Conservation (phyloP, 1,284 basidiomycete species). For the Cryptococcus jaspeensis region DNA sequence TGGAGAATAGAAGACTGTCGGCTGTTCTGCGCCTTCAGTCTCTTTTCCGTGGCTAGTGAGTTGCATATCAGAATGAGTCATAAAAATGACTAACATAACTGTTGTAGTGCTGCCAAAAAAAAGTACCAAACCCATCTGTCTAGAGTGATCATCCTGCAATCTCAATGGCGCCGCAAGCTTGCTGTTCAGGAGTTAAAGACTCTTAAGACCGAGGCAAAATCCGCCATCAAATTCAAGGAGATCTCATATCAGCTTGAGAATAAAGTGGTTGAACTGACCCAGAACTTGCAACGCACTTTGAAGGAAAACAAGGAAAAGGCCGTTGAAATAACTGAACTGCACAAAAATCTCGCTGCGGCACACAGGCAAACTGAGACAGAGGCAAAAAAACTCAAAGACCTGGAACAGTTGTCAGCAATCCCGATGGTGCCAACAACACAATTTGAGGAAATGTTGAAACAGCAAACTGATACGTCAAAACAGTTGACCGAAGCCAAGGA, state of each 20-base stretch:
- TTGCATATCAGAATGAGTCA: too few species aligned
- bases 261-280: constrained; percentile 98
- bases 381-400: constrained; percentile 71
- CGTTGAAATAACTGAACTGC: constrained; percentile 67
- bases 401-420: constrained; percentile 68
- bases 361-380: constrained; percentile 83
- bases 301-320: constrained; percentile 77
- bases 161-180: constrained; percentile 82
- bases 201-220: constrained; percentile 87
- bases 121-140: constrained; percentile 65
- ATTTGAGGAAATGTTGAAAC: too few species aligned
- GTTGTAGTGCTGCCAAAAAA: constrained; percentile 64
- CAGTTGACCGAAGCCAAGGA: constrained; percentile 37
- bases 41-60: too few species aligned
- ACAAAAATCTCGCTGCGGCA: constrained; percentile 83
- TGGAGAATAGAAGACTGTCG: too few species aligned
- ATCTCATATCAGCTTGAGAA: constrained; percentile 98
- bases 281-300: constrained; percentile 87
- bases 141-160: constrained; percentile 83
- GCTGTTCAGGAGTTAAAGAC: constrained; percentile 82
- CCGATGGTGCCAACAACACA: constrained; percentile 65
- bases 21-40: too few species aligned
- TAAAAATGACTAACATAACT: neutral
- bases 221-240: constrained; percentile 97
- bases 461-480: constrained; percentile 63